phyloP scores from a whole-genome alignment of 257 asterid species.

The Przewalskia tangutica region DNA sequence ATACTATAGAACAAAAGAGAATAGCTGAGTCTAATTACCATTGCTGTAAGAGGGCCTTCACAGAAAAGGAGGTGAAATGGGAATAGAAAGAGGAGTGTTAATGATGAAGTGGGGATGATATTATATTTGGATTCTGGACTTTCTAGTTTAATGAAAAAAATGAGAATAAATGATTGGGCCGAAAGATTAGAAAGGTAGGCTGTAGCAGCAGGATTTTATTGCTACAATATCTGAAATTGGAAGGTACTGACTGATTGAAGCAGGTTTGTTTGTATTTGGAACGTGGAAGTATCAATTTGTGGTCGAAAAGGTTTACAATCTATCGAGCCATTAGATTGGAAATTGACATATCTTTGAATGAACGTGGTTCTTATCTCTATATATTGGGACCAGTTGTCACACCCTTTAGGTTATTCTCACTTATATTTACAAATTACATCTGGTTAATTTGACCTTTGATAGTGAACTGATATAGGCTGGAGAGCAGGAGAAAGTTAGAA shows the following conservation, averaged over 20 bases:
- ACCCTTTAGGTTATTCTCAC: neutral
- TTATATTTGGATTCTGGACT: neutral
- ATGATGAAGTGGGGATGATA: neutral
- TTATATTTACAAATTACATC: neutral
- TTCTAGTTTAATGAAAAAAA: constrained; percentile 16
- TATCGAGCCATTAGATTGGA: neutral
- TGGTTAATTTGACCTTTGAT: neutral
- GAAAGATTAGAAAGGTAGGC: neutral
- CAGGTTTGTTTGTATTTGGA: constrained; percentile 21
- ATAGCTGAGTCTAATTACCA: neutral
- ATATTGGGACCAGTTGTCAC: neutral
- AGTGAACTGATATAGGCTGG: neutral
- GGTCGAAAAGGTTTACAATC: constrained; percentile 19
- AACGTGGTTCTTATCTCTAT: constrained; percentile 19
- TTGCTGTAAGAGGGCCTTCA: neutral
- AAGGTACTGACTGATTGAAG: neutral
- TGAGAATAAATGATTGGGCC: neutral
- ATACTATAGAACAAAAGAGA: neutral
- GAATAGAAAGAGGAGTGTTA: neutral
- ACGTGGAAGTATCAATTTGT: constrained; percentile 33
- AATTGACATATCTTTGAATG: constrained; percentile 18
- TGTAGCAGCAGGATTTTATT: neutral
- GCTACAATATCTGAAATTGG: constrained; percentile 8
- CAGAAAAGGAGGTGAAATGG: neutral
- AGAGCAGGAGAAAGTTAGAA: neutral